phyloP scores from a whole-genome alignment of 306 rosid species.

The Cercis canadensis region DNA sequence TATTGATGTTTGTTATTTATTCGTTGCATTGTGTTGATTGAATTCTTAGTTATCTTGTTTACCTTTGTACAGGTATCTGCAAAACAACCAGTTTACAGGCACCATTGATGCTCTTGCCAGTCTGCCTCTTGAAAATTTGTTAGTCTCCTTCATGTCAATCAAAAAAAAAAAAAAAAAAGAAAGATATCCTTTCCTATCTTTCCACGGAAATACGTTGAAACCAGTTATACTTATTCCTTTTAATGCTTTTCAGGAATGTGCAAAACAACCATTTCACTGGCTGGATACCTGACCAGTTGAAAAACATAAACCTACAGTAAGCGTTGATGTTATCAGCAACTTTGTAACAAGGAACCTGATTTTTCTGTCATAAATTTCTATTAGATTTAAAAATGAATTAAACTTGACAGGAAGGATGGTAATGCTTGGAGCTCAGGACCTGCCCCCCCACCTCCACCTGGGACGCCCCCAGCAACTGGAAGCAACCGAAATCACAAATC shows the following conservation, averaged over 20 bases:
- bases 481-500: constrained; percentile 57
- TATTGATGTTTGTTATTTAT: constrained; percentile 13
- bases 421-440: constrained; percentile 89
- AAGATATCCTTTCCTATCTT: constrained; percentile 20
- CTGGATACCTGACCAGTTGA: constrained; percentile 84
- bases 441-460: constrained; percentile 99
- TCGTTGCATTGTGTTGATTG: constrained; percentile 36
- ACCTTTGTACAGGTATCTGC: constrained; percentile 64
- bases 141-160: constrained; percentile 39
- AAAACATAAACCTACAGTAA: constrained; percentile 74
- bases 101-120: constrained; percentile 78
- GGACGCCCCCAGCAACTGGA: constrained; percentile 70
- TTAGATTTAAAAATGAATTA: constrained; percentile 36
- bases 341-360: constrained; percentile 8
- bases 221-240: constrained; percentile 29
- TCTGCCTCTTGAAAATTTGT: constrained; percentile 86
- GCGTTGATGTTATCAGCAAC: constrained; percentile 43
- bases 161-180: constrained; percentile 32
- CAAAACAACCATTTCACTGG: constrained; percentile 84
- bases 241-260: constrained; percentile 69
- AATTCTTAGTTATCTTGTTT: constrained; percentile 40
- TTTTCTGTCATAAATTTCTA: constrained; percentile 25
- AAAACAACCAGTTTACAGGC: constrained; percentile 91
- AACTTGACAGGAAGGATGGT: constrained; percentile 67
- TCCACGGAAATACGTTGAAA: constrained; percentile 10